Percentiles rank a stretch among this genome's conserved stretches.
Conservation (phyloP, 208 protist species). For the Endotrypanum monterogeii region DNA sequence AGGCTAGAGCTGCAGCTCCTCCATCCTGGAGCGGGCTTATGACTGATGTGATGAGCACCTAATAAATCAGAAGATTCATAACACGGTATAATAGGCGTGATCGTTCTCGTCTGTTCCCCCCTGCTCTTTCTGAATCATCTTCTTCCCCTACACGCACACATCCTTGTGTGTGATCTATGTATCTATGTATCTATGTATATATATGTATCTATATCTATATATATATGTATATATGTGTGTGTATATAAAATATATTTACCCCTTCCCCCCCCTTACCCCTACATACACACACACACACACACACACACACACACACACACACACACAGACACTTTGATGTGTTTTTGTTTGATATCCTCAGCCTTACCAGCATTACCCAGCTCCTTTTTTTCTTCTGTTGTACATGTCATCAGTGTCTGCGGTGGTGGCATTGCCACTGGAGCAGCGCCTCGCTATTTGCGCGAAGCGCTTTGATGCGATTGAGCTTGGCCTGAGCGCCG, state of each 20-base stretch:
- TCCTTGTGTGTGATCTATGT: too few species aligned
- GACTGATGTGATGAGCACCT: neutral
- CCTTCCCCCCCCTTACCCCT: neutral
- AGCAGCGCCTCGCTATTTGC: constrained; percentile 44
- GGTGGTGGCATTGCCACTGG: constrained; percentile 1
- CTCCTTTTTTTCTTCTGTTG: too few species aligned
- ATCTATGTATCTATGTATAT: too few species aligned
- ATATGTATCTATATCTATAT: too few species aligned
- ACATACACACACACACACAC: neutral
- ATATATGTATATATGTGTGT: too few species aligned
- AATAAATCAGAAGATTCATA: neutral
- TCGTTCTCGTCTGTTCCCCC: neutral
- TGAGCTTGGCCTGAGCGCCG: constrained; percentile 32
- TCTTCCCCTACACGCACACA: neutral
- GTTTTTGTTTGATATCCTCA: neutral
- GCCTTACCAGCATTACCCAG: neutral
- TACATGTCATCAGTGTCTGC: constrained; percentile 3
- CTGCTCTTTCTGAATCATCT: neutral
- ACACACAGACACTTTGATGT: neutral
- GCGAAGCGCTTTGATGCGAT: constrained; percentile 46
- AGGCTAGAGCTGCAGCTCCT: neutral
- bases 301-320: neutral
- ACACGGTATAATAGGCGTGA: neutral
- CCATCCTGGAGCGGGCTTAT: neutral
- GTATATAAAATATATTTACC: too few species aligned